Base-by-base conservation (phyloP, 179 eudicot genomes). In the Carnegiea gigantea region DNA sequence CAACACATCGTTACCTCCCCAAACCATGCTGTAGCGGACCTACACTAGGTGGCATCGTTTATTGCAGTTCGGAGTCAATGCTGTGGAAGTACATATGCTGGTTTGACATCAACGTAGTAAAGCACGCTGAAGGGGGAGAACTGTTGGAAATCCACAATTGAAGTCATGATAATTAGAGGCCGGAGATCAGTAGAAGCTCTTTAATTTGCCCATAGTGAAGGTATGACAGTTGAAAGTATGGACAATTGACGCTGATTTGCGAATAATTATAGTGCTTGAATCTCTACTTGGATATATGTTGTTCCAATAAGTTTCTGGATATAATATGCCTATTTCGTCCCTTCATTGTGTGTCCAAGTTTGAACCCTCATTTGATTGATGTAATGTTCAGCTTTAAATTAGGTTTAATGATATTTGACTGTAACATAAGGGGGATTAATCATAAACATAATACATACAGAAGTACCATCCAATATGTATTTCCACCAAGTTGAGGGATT, bases 61-160 rank as follows among this genome's bases (percentile, higher is more conserved):
- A 7, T 40, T 40, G 44, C 44, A 4, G 44, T 6, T 40, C 8
- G 44, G 44, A 40, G 6, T 40, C 44, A 40, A 49, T 51, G 14
- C 57, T 51, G 57, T 51, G 71, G 71, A 67, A 28, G 5, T 67
- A 67, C 71, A 67, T 67, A 67, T 24, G 71, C 33, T 70, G 30
- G 68, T 28, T 14, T 70, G 73, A 70, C 46, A 33, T 30, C 73
- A 70, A 70, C 7, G 0, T 51, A 12, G 0, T 51, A 24, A 65
- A 65, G 71, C 40, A 9, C 18, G 17, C 23, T 70, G 46, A 30
- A 70, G 73, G 73, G 73, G 73, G 73, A 17, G 46, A 10, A 18
- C 26, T 9, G n/a, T 70, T 17, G 10, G 33, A 70, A 36, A 30
- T 36, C 33, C 9, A 18, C 73, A 33, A 36, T 30, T 70, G 21